A percentile compares a stretch with the other conserved stretches of the same genome.
phyloP scores from a whole-genome alignment of 306 rosid species.

The Rosa multiflora region DNA sequence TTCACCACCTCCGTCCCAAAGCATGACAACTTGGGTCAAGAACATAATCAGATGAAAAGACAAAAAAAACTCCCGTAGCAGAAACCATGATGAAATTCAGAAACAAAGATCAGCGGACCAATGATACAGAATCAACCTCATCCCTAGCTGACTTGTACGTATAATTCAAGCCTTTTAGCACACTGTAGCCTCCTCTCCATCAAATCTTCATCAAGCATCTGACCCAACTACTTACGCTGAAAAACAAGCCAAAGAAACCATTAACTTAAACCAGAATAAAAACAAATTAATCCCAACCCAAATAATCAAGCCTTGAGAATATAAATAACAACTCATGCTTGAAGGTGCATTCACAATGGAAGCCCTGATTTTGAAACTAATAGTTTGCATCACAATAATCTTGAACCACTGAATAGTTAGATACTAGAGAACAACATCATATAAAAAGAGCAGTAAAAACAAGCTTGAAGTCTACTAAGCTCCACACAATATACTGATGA shows the following conservation, averaged over 20 bases:
- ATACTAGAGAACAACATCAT: not conserved
- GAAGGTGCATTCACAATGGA: not conserved
- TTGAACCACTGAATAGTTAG: not conserved
- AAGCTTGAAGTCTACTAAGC: no score
- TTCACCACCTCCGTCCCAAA: slow-evolving; percentile 16
- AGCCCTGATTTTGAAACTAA: not conserved
- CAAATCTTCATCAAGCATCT: slow-evolving; percentile 83
- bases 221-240: slow-evolving; percentile 67
- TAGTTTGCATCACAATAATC: not conserved
- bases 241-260: slow-evolving; percentile 1
- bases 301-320: not conserved
- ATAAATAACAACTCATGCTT: not conserved
- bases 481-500: no score
- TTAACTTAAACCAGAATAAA: not conserved
- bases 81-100: not conserved
- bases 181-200: slow-evolving; percentile 90
- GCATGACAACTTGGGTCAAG: slow-evolving; percentile 16
- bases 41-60: not conserved
- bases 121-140: slow-evolving; percentile 87
- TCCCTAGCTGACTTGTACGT: slow-evolving; percentile 97
- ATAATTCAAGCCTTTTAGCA: slow-evolving; percentile 80
- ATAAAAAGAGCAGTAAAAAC: not conserved
- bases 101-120: slow-evolving; percentile 52
- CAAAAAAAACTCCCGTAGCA: not conserved
- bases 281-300: no score